Base-by-base conservation (phyloP, 306 rosid species). In the Glycine soja region DNA sequence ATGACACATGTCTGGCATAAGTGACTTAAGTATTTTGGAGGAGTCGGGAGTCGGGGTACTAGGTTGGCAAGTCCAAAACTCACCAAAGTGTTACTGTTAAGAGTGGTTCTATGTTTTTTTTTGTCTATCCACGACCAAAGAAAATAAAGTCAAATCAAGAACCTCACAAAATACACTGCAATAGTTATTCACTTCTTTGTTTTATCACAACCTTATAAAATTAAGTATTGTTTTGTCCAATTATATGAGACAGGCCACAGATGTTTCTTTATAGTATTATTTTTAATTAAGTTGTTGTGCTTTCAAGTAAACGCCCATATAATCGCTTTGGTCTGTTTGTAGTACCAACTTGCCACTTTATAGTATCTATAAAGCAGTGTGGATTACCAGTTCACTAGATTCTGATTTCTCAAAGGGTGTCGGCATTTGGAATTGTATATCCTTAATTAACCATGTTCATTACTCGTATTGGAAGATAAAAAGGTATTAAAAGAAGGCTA, bases 321-420 rank as follows among this genome's bases (percentile, higher is more conserved):
- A 1, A 2, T 69, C 15, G 16, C 16, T 19, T 54, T 30, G 30
- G 9, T 70, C 58, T 70, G 42, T 69, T 46, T 45, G 62, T 45
- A 32, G 34, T 76, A 32, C 30, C 30, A 24, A 38, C 43, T 38
- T 38, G 43, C 43, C 6, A 38, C 48, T 79, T 70, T 59, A 56
- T 46, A 24, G 34, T 34, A 46, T 80, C 64, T 70, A 70, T 72
- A 70, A 79, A 54, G 19, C 38, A 9, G 30, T 24, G 1, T 24
- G 30, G 30, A 24, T 58, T 70, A 46, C 19, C 2, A 47, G 30
- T 32, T 70, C 34, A 48, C 62, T 80, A 48, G 64, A 80, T 71
- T 80, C 50, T 70, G 63, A 68, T 70, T 72, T 72, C 16, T 61
- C 34, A 34, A 48, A 80, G 48, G 34, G 19, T 80, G 71, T 57